Base-by-base conservation (phyloP, 2,329 filamentous ascomycete genomes). In the Ophiostoma sp. region DNA sequence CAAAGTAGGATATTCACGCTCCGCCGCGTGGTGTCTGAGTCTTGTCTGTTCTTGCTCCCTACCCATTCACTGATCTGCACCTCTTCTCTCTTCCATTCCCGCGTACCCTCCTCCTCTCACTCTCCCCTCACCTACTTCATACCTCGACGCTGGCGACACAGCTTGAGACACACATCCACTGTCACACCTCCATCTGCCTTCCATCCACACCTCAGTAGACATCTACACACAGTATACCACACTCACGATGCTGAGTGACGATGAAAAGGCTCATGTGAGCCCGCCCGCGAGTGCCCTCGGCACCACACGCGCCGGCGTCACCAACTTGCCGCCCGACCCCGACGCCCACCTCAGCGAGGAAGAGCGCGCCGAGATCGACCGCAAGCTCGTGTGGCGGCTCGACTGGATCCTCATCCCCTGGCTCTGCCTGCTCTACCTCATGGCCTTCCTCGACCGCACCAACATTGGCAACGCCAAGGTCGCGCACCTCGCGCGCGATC, bases 391-490 rank as follows among this genome's bases (percentile, higher is more conserved):
- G 6, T 69, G 72, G 69, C 75, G 72, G 36, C 73, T 78, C 2
- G 77, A 78, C 63, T 71, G 72, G 60, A 75, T 75, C 36, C 74
- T 78, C 41, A 76, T 78, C 12, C 77, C 77, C 47, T 78, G 77
- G 77, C 84, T 92, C 12, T 89, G 86, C 69, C 80, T 92, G 64
- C 82, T 93, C 45, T 93, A 93, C 74, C 82, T 93, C 1, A 82
- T 92, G 66, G 89, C 88, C 70, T 93, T 92, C 76, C 82, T 93
- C 60, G 87, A 89, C 74, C 83, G 89, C 14, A 93, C 91, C 40
- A 94, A 95, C 74, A 91, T 93, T 69, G 91, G 91, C 62, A 84
- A 84, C 78, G 92, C 86, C 49, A 87, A 86, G 72, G 84, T 88
- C 69, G 84, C 83, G 38, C 79, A 81, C 65, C 77, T 87, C 11